Evolutionary conservation across 139 green algal genomes (phyloP).

Genomic region (Picochlorum costavermella): DNA sequence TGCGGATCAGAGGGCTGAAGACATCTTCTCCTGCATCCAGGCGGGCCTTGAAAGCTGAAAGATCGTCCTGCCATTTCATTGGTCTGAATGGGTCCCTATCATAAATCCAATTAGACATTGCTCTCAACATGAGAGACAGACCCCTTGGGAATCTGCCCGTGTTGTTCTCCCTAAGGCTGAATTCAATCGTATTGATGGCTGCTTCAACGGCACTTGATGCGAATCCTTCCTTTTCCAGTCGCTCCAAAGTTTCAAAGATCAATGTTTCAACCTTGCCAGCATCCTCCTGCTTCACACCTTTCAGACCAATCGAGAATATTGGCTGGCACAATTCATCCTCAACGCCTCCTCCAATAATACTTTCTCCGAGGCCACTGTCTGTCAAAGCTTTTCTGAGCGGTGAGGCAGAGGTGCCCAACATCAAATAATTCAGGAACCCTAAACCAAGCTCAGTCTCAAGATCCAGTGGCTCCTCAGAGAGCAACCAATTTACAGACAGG

Average conservation of each 20-base stretch:
- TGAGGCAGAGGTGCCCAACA: constrained; percentile 83
- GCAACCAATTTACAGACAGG: constrained; percentile 84
- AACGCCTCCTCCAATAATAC: constrained; percentile 84
- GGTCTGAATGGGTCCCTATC: constrained; percentile 84
- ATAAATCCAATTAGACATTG: constrained; percentile 93
- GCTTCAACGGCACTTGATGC: constrained; percentile 71
- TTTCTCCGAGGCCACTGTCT: constrained; percentile 83
- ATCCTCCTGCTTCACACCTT: constrained; percentile 30
- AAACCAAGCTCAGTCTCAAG: constrained; percentile 86
- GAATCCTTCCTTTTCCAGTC: constrained; percentile 68
- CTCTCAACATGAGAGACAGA: constrained; percentile 91
- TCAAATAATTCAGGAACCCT: constrained; percentile 92
- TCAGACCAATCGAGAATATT: constrained; percentile 71
- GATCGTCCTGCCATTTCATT: constrained; percentile 81
- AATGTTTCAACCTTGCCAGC: constrained; percentile 67
- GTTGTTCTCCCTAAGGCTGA: constrained; percentile 97
- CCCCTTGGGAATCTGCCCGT: constrained; percentile 92
- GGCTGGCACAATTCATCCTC: constrained; percentile 89
- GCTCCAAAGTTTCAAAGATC: constrained; percentile 62
- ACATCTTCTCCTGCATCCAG: constrained; percentile 75
- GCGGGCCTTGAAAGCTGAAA: constrained; percentile 80
- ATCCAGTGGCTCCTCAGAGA: constrained; percentile 76
- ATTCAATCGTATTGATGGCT: constrained; percentile 97
- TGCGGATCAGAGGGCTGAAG: constrained; percentile 82
- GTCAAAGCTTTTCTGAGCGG: constrained; percentile 90